phyloP scores from a whole-genome alignment of 306 rosid genomes.

The Delonix regia region DNA sequence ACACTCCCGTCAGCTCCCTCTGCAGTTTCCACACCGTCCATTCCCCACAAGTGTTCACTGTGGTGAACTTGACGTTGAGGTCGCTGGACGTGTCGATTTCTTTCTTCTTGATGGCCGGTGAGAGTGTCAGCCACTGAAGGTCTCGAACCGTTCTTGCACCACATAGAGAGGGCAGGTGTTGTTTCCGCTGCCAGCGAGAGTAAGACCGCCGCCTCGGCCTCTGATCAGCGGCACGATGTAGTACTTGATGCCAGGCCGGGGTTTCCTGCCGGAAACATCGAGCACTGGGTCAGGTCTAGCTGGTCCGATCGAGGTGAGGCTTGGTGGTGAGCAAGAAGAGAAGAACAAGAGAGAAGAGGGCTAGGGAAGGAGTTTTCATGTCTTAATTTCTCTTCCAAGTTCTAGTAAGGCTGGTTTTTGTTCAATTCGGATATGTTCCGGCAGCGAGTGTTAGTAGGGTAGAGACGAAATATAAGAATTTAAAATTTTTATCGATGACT shows the following conservation, averaged over 20 bases:
- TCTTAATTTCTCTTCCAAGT: too few species aligned
- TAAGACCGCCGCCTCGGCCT: slow-evolving; percentile 34
- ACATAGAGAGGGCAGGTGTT: slow-evolving; percentile 40
- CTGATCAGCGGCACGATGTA: slow-evolving; percentile 32
- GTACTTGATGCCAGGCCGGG: slow-evolving; percentile 25
- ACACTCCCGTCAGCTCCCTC: slow-evolving; percentile 1
- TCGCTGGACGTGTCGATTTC: slow-evolving; percentile 36
- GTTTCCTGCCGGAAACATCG: slow-evolving; percentile 19
- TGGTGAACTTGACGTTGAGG: slow-evolving; percentile 43
- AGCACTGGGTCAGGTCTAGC: slow-evolving; percentile 28
- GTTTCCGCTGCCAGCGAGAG: slow-evolving; percentile 5
- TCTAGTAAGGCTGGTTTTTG: too few species aligned
- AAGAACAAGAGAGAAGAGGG: slow-evolving; percentile 4
- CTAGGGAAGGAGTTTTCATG: background rate
- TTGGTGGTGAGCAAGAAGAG: background rate
- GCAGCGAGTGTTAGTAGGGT: too few species aligned
- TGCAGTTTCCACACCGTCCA: slow-evolving; percentile 39
- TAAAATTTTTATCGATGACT: too few species aligned
- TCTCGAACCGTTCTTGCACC: too few species aligned
- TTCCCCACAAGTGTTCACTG: background rate
- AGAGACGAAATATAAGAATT: too few species aligned
- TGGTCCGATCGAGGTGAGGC: background rate
- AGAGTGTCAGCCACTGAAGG: too few species aligned
- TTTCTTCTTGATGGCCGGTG: slow-evolving; percentile 10
- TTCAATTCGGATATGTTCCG: too few species aligned